These are phyloP conservation scores for Suillus americanus DNA, from an alignment of 768 basidiomycete genomes.

Conservation along the genomic window DNA sequence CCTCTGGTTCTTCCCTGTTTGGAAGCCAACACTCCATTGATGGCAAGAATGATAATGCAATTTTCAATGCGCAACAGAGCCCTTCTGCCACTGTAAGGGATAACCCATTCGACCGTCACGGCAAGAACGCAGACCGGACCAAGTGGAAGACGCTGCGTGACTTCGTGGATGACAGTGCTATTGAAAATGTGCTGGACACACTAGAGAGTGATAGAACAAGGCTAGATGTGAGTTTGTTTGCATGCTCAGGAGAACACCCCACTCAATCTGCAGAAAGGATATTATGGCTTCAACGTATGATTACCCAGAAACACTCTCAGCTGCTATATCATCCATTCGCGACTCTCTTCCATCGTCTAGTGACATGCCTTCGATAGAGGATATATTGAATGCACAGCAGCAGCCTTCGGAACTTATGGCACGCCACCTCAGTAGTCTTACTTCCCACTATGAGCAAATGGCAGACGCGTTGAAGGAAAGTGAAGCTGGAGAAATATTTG, in stretches of 20 bases:
- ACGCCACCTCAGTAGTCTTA: conserved; percentile 64
- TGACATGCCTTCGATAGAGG: conserved; percentile 42
- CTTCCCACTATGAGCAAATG: conserved; percentile 80
- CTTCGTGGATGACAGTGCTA: conserved; percentile 81
- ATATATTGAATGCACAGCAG: conserved; percentile 49
- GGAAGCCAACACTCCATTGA: conserved; percentile 68
- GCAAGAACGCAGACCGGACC: conserved; percentile 41
- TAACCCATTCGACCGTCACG: conserved; percentile 19
- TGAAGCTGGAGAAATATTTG: conserved; percentile 66
- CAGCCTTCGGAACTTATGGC: conserved; percentile 67
- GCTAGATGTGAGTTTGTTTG: conserved; percentile 56
- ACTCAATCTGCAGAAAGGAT: conserved; percentile 40
- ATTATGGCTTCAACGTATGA: conserved; percentile 61
- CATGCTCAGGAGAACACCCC: background rate
- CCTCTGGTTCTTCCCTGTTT: conserved; percentile 73
- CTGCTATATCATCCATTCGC: conserved; percentile 56
- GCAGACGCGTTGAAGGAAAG: conserved; percentile 61
- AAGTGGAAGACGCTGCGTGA: conserved; percentile 83
- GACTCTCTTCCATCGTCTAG: conserved; percentile 45
- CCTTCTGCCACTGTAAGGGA: conserved; percentile 32
- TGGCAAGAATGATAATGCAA: conserved; percentile 34
- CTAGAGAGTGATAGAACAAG: conserved; percentile 68
- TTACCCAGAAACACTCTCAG: conserved; percentile 62
- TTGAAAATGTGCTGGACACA: conserved; percentile 72
- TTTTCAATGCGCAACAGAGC: conserved; percentile 38